phyloP scores from a whole-genome alignment of 108 stramenopile genomes.

The Chaetoceros tenuissimus region DNA sequence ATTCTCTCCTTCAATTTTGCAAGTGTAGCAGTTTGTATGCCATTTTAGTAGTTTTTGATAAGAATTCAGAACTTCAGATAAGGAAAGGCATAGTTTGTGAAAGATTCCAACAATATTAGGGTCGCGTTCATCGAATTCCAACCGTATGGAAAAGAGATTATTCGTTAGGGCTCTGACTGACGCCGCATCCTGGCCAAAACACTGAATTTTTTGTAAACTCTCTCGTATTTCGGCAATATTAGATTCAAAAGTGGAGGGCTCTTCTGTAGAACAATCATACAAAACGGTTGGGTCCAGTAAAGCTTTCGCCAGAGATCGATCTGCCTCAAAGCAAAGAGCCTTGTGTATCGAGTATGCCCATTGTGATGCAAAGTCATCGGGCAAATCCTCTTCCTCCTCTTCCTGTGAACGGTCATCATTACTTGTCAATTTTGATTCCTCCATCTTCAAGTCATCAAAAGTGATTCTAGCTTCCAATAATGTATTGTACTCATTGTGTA shows the following conservation, averaged over 20 bases:
- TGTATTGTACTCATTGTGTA: not conserved
- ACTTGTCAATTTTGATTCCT: not conserved
- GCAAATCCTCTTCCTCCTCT: not conserved
- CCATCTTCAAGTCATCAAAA: not conserved
- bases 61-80: not conserved
- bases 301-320: conserved; percentile 32
- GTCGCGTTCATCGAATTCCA: conserved; percentile 1
- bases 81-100: not conserved
- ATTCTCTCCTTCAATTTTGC: too few species aligned
- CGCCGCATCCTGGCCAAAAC: not conserved
- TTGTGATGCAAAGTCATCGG: not conserved
- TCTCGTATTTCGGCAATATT: not conserved
- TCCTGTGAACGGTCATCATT: not conserved
- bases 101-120: not conserved
- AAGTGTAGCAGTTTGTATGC: too few species aligned
- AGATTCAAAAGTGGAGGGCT: not conserved
- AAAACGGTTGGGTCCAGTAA: conserved; percentile 25
- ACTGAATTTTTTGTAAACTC: not conserved
- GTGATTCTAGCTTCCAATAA: not conserved
- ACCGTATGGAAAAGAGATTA: not conserved
- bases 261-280: not conserved
- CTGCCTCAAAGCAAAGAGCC: conserved; percentile 24
- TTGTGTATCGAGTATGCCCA: conserved; percentile 11
- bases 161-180: not conserved
- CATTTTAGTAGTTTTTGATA: not conserved